Conservation (phyloP, 805 yeast genomes). For the Nadsonia fulvescens region DNA sequence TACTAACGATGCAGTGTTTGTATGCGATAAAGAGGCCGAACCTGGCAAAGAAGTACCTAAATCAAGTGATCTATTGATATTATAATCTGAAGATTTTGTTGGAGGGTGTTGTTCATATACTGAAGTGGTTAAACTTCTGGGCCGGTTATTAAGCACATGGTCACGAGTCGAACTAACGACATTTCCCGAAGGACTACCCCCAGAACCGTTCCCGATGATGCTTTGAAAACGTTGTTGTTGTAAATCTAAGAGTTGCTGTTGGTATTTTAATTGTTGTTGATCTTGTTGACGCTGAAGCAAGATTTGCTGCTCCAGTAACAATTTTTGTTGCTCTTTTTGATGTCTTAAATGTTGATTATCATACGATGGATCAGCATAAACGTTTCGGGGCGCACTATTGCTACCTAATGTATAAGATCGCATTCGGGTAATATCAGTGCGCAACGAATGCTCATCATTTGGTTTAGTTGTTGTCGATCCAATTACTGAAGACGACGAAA, state of each 20-base stretch:
- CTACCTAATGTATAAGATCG: slow-evolving; percentile 18
- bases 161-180: too few species aligned
- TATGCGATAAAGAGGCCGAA: too few species aligned
- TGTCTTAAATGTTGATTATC: too few species aligned
- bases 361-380: slow-evolving; percentile 8
- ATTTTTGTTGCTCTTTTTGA: too few species aligned
- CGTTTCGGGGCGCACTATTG: slow-evolving; percentile 10
- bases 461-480: too few species aligned
- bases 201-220: slow-evolving; percentile 10
- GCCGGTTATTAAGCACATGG: too few species aligned
- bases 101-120: slow-evolving; percentile 3
- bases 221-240: slow-evolving; percentile 7
- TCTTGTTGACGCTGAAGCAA: slow-evolving; percentile 5
- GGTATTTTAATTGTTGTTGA: slow-evolving; percentile 4
- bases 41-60: too few species aligned
- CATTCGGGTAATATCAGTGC: slow-evolving; percentile 17
- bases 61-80: too few species aligned
- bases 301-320: slow-evolving; percentile 5
- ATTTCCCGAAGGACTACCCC: too few species aligned
- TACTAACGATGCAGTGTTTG: too few species aligned
- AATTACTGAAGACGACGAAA: too few species aligned
- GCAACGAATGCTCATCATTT: slow-evolving; percentile 15
- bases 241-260: slow-evolving; percentile 5
- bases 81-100: slow-evolving; percentile 1
- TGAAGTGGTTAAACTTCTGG: too few species aligned